Percentiles rank a stretch among this genome's conserved stretches.
These are phyloP conservation scores for Ophiosphaerella korrae DNA, from an alignment of 2,329 filamentous ascomycete genomes.

Conservation along the genomic window DNA sequence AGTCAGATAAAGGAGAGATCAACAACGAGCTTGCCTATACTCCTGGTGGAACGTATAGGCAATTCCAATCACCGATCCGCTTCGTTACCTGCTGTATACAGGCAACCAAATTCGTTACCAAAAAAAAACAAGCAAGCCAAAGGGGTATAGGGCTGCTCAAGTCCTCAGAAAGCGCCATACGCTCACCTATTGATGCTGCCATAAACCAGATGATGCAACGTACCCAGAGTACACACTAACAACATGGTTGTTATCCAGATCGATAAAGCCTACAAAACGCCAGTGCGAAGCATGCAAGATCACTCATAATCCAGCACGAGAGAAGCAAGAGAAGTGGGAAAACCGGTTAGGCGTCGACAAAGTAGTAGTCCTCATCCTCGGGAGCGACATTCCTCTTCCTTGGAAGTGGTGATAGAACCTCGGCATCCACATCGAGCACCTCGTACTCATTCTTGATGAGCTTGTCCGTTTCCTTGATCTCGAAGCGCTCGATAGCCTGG, in stretches of 20 bases:
- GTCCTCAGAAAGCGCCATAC: constrained; percentile 50
- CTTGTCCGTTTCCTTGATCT: constrained; percentile 65
- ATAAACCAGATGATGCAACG: constrained; percentile 39
- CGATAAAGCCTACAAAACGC: constrained; percentile 28
- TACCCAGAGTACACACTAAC: constrained; percentile 20
- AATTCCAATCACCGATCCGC: neutral
- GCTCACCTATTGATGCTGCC: constrained; percentile 50
- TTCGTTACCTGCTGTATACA: constrained; percentile 11
- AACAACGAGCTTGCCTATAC: constrained; percentile 18
- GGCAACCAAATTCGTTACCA: constrained; percentile 8
- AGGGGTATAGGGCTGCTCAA: constrained; percentile 48
- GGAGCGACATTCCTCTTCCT: constrained; percentile 40
- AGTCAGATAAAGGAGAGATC: constrained; percentile 16
- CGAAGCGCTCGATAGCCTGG: constrained; percentile 64
- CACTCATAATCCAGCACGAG: constrained; percentile 18
- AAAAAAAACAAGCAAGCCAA: constrained; percentile 31
- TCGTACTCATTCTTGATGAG: constrained; percentile 66
- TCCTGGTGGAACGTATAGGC: constrained; percentile 17
- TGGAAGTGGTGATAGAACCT: constrained; percentile 40
- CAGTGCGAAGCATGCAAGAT: constrained; percentile 26
- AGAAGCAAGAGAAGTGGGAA: constrained; percentile 4
- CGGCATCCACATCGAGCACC: constrained; percentile 52
- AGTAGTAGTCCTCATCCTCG: constrained; percentile 51
- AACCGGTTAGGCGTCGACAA: constrained; percentile 38
- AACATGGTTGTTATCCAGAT: constrained; percentile 24